Base-by-base conservation (phyloP, 768 basidiomycete species). In the Psilocybe subaeruginosa region DNA sequence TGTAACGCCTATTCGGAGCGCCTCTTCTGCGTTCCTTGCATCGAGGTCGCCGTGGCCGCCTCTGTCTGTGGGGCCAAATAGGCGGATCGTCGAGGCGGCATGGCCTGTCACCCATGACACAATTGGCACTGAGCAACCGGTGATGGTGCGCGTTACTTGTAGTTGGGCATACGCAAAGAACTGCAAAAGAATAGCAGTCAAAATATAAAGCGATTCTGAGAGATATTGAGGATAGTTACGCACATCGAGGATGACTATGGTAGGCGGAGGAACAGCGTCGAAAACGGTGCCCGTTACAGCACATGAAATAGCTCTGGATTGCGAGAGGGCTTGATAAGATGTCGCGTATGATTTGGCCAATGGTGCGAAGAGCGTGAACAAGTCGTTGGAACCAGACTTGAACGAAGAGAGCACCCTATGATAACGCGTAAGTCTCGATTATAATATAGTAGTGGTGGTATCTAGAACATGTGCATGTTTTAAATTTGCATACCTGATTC, bases 31-130 rank as follows among this genome's bases (percentile, higher is more conserved):
- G n/a, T 54, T 59, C 17, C 53, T 57, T 8, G 43, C 46, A 1
- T 37, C 54, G 23, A 65, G 37, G 29, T 63, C 56, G 9, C 64
- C 64, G 7, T 60, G 17, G 4, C 64, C 61, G 6, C 64, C 64
- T 3, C 60, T 5, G 1, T 30, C 39, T 29, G 60, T 52, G 4
- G 64, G 64, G 1, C 61, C 61, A 39, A 56, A 58, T 8, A 56
- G 17, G 12, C 58, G 61, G 29, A 65, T 53, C 6, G 55, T 14
- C 9, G 49, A 46, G 11, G 56, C 46, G 1, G 59, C 56, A 48
- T 60, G 46, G 2, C 56, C 59, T 4, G 55, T 62, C 4, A 53
- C 49, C 45, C 58, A 59, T 14, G 55, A 43, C 12, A 60, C 35
- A 9, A 62, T 41, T 12, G 64, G 64, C 9, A 65, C 52, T 2